Percentiles rank a stretch among this genome's conserved stretches.
These are phyloP conservation scores for Ophiostoma fasciatum DNA, from an alignment of 2,329 filamentous ascomycete species.

Conservation along the genomic window DNA sequence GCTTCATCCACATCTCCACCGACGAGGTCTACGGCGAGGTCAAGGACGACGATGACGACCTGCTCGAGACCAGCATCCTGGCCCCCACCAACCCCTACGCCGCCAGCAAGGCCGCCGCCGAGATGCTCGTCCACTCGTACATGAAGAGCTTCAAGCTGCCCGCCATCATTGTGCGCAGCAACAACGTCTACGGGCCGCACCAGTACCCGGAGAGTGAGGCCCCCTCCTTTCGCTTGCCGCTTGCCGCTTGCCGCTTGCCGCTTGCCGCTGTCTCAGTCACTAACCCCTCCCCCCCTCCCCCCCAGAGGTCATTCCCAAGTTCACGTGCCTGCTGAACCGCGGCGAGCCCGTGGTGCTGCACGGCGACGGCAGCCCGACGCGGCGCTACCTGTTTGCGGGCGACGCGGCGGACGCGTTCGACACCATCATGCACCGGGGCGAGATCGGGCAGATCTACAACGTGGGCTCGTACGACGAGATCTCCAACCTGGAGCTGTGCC, in stretches of 20 bases:
- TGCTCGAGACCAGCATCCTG: conserved; percentile 58
- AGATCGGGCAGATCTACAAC: conserved; percentile 66
- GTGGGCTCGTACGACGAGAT: conserved; percentile 67
- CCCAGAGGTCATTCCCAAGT: conserved; percentile 71
- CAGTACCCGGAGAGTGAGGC: conserved; percentile 73
- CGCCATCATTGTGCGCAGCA: conserved; percentile 64
- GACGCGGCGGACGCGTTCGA: conserved; percentile 74
- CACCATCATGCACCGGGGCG: conserved; percentile 66
- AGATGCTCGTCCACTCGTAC: conserved; percentile 81
- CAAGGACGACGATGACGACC: conserved; percentile 53
- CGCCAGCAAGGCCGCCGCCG: conserved; percentile 65
- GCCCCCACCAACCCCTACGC: conserved; percentile 73
- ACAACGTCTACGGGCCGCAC: conserved; percentile 76
- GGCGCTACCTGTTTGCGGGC: conserved; percentile 63
- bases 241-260: no score
- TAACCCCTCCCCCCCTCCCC: not conserved
- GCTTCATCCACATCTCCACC: conserved; percentile 71
- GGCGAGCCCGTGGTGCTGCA: conserved; percentile 55
- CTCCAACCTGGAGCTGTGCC: conserved; percentile 56
- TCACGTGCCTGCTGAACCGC: conserved; percentile 56
- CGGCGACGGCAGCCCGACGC: conserved; percentile 59
- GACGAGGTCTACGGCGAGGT: conserved; percentile 81
- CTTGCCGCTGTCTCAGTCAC: not conserved
- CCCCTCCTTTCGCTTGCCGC: not conserved
- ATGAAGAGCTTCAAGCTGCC: conserved; percentile 70